A percentile compares a stretch with the other conserved stretches of the same genome.
Evolutionary conservation across 2,329 filamentous ascomycete species (phyloP).

Genomic region (Aspergillus nomiae): DNA sequence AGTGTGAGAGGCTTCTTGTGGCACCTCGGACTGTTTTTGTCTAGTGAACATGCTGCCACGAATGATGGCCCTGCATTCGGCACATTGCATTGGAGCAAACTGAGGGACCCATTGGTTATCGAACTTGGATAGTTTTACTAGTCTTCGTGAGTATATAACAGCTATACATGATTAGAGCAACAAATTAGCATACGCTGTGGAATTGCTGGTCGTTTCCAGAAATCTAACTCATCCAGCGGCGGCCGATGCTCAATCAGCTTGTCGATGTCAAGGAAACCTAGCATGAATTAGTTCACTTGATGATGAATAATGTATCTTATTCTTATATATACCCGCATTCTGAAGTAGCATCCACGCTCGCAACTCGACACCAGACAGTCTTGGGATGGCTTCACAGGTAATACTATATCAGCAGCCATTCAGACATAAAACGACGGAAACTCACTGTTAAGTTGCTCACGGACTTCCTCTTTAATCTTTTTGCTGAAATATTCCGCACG

Average conservation of each 20-base stretch:
- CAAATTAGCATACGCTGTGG: conserved; percentile 20
- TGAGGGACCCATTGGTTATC: conserved; percentile 11
- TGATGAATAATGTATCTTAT: rapidly evolving
- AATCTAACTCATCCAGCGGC: conserved; percentile 18
- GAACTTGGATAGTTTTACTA: neutral
- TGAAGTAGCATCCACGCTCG: conserved; percentile 37
- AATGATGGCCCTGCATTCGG: conserved; percentile 24
- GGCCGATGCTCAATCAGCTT: conserved; percentile 41
- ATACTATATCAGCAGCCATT: neutral
- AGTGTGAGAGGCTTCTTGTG: neutral
- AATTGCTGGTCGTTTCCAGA: conserved; percentile 23
- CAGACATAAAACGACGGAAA: no score
- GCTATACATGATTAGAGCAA: neutral
- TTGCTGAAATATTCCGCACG: neutral
- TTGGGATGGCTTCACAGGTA: neutral
- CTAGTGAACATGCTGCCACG: conserved; percentile 29
- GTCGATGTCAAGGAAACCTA: conserved; percentile 41
- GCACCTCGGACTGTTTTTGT: neutral
- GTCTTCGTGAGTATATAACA: neutral
- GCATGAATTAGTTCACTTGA: neutral
- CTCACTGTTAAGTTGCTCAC: neutral
- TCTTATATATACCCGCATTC: conserved; percentile 16
- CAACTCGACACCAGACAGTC: conserved; percentile 13
- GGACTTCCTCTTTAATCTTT: neutral
- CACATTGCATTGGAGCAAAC: conserved; percentile 14